These are phyloP conservation scores for Amanita exitialis DNA, from an alignment of 768 basidiomycete species.

Conservation along the genomic window DNA sequence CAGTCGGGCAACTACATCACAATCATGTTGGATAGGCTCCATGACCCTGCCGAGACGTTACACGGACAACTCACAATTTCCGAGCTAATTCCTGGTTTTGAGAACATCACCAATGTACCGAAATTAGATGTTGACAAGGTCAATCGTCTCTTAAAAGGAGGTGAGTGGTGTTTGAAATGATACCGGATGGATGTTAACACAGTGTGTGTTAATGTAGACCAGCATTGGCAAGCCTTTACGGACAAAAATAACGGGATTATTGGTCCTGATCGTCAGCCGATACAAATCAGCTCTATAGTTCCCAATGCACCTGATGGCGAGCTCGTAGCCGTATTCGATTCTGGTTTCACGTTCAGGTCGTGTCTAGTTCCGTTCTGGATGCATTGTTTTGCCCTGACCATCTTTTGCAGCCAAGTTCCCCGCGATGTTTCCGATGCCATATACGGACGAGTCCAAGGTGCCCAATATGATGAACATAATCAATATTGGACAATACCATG, in stretches of 20 bases:
- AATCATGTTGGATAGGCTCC: constrained; percentile 51
- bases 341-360: constrained; percentile 48
- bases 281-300: constrained; percentile 55
- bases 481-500: constrained; percentile 71
- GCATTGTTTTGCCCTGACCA: constrained; percentile 8
- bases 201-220: constrained; percentile 29
- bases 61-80: constrained; percentile 64
- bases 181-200: constrained; percentile 5
- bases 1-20: constrained; percentile 57
- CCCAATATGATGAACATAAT: constrained; percentile 44
- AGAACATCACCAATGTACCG: constrained; percentile 50
- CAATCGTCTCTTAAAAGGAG: constrained; percentile 41
- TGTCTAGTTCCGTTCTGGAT: background rate
- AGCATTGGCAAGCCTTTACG: constrained; percentile 74
- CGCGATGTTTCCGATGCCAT: constrained; percentile 71
- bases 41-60: constrained; percentile 38
- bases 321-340: constrained; percentile 66
- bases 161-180: constrained; percentile 12
- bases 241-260: constrained; percentile 55
- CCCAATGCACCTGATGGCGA: constrained; percentile 54
- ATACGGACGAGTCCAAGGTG: constrained; percentile 69
- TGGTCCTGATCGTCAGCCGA: constrained; percentile 64
- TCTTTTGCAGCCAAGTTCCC: constrained; percentile 50
- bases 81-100: constrained; percentile 52
- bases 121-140: constrained; percentile 60